Conservation (phyloP, 805 yeast genomes). For the Zygotorulaspora sp. region DNA sequence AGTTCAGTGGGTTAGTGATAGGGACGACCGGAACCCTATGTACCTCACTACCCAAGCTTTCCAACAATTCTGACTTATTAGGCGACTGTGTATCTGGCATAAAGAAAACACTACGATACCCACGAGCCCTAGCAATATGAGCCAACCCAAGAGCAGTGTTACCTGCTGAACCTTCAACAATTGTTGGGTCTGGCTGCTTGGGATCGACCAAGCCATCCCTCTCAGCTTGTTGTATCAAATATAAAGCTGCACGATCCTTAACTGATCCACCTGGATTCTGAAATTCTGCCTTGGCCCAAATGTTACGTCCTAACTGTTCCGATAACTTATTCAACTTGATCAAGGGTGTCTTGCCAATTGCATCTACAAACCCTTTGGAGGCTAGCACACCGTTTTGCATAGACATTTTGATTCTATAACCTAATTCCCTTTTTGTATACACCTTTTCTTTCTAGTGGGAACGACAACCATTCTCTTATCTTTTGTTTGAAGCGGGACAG, state of each 20-base stretch:
- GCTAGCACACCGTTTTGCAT: conserved; percentile 52
- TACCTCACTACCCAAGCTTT: conserved; percentile 79
- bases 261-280: conserved; percentile 94
- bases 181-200: conserved; percentile 59
- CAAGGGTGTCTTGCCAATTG: conserved; percentile 92
- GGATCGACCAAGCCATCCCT: conserved; percentile 54
- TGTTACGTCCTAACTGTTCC: conserved; percentile 58
- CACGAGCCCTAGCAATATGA: conserved; percentile 71
- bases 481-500: not conserved
- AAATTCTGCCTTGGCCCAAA: conserved; percentile 87
- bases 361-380: conserved; percentile 66
- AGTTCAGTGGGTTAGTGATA: conserved; percentile 73
- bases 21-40: conserved; percentile 87
- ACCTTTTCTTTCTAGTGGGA: not conserved
- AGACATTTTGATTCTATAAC: not conserved
- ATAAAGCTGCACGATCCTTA: conserved; percentile 85
- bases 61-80: conserved; percentile 68
- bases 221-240: conserved; percentile 75
- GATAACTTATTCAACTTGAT: conserved; percentile 56
- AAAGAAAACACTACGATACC: conserved; percentile 79
- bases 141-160: conserved; percentile 95
- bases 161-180: conserved; percentile 93
- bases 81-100: conserved; percentile 91
- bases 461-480: too few relatives aligned
- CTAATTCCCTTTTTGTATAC: not conserved